Evolutionary conservation across 257 asterid genomes (phyloP).

Genomic region (Jasminum sambac): DNA sequence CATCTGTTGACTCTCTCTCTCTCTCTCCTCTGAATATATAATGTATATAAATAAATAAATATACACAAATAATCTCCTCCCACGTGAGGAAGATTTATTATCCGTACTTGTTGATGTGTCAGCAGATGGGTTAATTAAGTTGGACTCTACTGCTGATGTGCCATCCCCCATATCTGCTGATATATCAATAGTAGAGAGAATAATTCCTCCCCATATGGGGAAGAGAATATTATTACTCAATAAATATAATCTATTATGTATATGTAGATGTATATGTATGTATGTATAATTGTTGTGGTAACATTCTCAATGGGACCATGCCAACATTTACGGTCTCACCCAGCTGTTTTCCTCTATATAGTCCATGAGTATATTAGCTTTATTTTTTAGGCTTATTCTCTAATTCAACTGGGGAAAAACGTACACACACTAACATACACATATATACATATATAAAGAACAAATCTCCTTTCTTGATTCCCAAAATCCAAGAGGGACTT

Average conservation of each 20-base stretch:
- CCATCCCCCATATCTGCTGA: too few species aligned
- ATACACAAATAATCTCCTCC: too few species aligned
- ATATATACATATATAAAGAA: conserved; percentile 11
- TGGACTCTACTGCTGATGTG: too few species aligned
- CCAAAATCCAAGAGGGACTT: conserved; percentile 42
- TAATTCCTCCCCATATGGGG: too few species aligned
- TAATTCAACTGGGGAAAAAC: background rate
- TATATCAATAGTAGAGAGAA: too few species aligned
- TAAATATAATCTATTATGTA: too few species aligned
- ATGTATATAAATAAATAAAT: too few species aligned
- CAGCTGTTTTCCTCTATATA: conserved; percentile 61
- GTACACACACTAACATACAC: background rate
- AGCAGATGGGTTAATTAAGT: too few species aligned
- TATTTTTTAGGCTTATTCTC: conserved; percentile 35
- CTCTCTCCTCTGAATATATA: background rate
- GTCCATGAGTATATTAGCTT: conserved; percentile 34
- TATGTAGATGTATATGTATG: background rate
- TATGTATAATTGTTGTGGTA: conserved; percentile 20
- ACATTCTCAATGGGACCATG: conserved; percentile 62
- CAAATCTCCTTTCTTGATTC: conserved; percentile 48
- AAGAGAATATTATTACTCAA: too few species aligned
- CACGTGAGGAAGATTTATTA: too few species aligned
- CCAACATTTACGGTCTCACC: conserved; percentile 57
- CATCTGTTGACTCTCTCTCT: conserved; percentile 35
- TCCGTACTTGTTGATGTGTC: too few species aligned